Conservation (phyloP, 2,329 filamentous ascomycete species). For the Kalaharituber pfeilii region DNA sequence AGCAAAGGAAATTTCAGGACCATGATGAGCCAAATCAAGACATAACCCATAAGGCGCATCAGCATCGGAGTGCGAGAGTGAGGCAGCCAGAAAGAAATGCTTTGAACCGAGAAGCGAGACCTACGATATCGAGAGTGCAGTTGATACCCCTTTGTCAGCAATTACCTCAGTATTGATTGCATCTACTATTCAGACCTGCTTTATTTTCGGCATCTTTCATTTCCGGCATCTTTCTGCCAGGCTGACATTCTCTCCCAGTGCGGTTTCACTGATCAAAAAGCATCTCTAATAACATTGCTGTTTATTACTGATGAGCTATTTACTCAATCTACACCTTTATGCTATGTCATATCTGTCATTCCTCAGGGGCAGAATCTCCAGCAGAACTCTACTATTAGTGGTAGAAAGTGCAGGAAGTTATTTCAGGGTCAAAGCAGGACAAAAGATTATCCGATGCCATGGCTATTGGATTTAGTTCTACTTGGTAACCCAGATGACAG, state of each 20-base stretch:
- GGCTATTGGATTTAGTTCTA: slow-evolving; percentile 71
- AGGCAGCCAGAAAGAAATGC: no score
- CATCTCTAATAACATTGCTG: slow-evolving; percentile 57
- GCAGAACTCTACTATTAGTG: slow-evolving; percentile 56
- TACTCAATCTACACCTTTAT: slow-evolving; percentile 50
- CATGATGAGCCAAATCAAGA: not conserved
- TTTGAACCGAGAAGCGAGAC: no score
- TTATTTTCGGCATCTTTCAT: slow-evolving; percentile 29
- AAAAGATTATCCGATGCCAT: slow-evolving; percentile 80
- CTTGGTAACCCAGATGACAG: slow-evolving; percentile 29
- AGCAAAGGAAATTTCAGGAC: not conserved
- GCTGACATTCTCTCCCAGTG: slow-evolving; percentile 32
- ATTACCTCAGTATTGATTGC: no score
- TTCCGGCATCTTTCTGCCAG: slow-evolving; percentile 32
- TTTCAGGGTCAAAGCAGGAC: slow-evolving; percentile 58
- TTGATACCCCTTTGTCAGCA: no score
- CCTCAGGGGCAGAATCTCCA: slow-evolving; percentile 41
- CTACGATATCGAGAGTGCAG: no score
- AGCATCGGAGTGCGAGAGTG: not conserved
- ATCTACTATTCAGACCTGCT: no score
- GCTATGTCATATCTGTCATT: slow-evolving; percentile 60
- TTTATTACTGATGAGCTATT: slow-evolving; percentile 97
- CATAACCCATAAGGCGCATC: not conserved
- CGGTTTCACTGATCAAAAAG: slow-evolving; percentile 23
- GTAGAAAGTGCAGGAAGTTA: slow-evolving; percentile 91